These are phyloP conservation scores for Calendula officinalis DNA, from an alignment of 129 eudicot species.

Conservation along the genomic window DNA sequence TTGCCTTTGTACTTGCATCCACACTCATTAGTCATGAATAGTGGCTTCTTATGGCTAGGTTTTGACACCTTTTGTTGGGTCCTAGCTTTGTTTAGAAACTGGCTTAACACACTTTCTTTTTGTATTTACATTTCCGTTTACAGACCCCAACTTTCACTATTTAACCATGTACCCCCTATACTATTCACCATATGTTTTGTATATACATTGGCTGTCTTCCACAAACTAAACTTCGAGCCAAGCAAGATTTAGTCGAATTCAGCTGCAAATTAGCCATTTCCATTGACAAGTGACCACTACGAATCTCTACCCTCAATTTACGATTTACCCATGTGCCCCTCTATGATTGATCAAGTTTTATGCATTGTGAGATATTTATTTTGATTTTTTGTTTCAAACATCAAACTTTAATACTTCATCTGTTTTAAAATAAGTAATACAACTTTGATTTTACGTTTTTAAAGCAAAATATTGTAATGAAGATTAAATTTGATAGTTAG, in stretches of 20 bases:
- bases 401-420: no score
- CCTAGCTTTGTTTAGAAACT: slow-evolving; percentile 19
- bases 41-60: slow-evolving; percentile 11
- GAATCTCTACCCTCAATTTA: no score
- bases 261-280: background rate
- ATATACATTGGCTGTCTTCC: slow-evolving; percentile 2
- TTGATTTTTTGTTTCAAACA: no score
- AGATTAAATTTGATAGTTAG: no score
- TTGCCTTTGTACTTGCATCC: slow-evolving; percentile 12
- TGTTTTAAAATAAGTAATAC: no score
- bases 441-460: no score
- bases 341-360: no score
- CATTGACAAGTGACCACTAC: background rate
- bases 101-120: slow-evolving; percentile 21
- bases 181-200: background rate
- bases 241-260: background rate
- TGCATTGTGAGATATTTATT: no score
- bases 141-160: slow-evolving; percentile 20
- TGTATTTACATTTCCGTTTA: slow-evolving; percentile 18
- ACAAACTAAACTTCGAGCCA: slow-evolving; percentile 4
- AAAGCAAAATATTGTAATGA: no score
- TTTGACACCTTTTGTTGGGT: slow-evolving; percentile 26
- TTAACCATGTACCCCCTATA: slow-evolving; percentile 17
- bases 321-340: no score
- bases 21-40: slow-evolving; percentile 2